A percentile compares a stretch with the other conserved stretches of the same genome.
phyloP scores from a whole-genome alignment of 2,329 filamentous ascomycete species.

The Monosporascus sp. region DNA sequence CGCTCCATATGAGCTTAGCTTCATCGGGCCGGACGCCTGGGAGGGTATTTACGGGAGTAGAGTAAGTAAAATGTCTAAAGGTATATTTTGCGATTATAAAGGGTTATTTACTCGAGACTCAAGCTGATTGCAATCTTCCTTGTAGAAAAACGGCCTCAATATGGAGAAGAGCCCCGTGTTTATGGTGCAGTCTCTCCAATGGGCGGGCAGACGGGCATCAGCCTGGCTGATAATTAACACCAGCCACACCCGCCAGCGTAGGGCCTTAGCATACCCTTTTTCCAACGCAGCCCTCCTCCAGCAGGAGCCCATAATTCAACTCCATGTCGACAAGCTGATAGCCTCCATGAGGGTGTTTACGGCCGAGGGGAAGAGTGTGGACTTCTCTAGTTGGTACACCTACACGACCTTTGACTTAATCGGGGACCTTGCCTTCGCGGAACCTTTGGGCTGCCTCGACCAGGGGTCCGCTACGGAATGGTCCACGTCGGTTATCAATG shows the following conservation, averaged over 20 bases:
- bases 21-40: slow-evolving; percentile 20
- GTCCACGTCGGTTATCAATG: slow-evolving; percentile 17
- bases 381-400: slow-evolving; percentile 21
- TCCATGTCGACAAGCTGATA: slow-evolving; percentile 19
- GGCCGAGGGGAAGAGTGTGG: slow-evolving; percentile 4
- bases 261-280: slow-evolving; percentile 20
- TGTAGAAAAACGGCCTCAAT: slow-evolving; percentile 11
- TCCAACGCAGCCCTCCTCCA: slow-evolving; percentile 19
- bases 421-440: slow-evolving; percentile 17
- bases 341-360: slow-evolving; percentile 6
- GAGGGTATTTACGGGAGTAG: slow-evolving; percentile 24
- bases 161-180: slow-evolving; percentile 25
- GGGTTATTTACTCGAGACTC: no score
- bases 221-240: slow-evolving; percentile 10
- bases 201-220: slow-evolving; percentile 12
- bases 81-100: no score
- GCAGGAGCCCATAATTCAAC: slow-evolving; percentile 17
- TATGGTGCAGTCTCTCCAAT: slow-evolving; percentile 16
- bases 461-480: slow-evolving; percentile 14
- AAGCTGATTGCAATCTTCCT: not conserved
- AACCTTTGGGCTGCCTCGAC: slow-evolving; percentile 22
- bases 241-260: slow-evolving; percentile 21
- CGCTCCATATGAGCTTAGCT: slow-evolving; percentile 23
- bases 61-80: slow-evolving; percentile 6
- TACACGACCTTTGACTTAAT: slow-evolving; percentile 21